Conservation (phyloP, 176 grass and related monocot species). For the Pharus latifolius region DNA sequence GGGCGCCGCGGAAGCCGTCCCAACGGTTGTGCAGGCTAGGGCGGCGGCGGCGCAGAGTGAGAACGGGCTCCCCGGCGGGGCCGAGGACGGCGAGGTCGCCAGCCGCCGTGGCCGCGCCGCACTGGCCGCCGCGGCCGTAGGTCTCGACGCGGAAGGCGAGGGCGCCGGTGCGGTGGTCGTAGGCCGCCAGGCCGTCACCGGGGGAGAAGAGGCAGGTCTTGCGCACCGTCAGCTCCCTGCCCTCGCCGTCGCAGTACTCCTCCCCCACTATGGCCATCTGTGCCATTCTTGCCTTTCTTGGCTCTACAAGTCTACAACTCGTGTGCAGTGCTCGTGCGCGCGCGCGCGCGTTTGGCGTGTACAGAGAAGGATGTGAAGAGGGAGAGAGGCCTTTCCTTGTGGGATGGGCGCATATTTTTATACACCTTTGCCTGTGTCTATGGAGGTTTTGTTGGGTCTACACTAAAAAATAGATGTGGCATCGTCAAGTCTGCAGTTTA, state of each 20-base stretch:
- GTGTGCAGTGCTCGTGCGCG: too few species aligned
- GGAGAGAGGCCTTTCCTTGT: too few species aligned
- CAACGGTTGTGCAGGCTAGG: conserved; percentile 91
- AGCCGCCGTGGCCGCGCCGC: conserved; percentile 26
- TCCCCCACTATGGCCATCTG: conserved; percentile 34
- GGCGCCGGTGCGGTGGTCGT: conserved; percentile 71
- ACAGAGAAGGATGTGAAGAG: too few species aligned
- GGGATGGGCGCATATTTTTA: too few species aligned
- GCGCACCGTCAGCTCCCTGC: conserved; percentile 80
- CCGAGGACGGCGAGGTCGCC: conserved; percentile 73
- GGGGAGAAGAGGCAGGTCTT: conserved; percentile 84
- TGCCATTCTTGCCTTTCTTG: too few species aligned
- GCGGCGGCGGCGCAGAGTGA: conserved; percentile 61
- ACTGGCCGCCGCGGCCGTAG: conserved; percentile 36
- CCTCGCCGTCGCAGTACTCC: conserved; percentile 50
- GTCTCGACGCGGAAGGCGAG: conserved; percentile 83
- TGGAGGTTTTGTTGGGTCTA: background rate
- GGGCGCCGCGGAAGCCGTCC: conserved; percentile 84
- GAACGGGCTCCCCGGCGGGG: conserved; percentile 36
- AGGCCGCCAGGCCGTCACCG: conserved; percentile 76
- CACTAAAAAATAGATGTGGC: too few species aligned
- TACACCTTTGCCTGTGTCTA: background rate
- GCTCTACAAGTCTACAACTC: too few species aligned
- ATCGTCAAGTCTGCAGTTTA: too few species aligned
- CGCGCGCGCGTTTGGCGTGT: too few species aligned